Percentiles rank a stretch among this genome's conserved stretches.
phyloP scores from a whole-genome alignment of 2,329 filamentous ascomycete species.

The Cladosporium sp. region DNA sequence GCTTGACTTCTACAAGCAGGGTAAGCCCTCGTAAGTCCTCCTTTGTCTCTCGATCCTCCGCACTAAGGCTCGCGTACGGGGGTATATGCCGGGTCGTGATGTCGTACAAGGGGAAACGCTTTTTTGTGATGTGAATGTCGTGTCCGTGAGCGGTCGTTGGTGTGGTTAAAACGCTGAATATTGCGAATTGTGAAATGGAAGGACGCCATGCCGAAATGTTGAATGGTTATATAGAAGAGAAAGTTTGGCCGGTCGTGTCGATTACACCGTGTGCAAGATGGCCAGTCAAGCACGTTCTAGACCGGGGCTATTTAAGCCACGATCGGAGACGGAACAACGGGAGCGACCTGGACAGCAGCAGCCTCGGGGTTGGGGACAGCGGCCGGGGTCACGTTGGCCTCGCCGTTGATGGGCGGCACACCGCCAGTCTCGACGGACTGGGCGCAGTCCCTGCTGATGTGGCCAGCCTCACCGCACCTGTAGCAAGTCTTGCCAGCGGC shows the following conservation, averaged over 20 bases:
- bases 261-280: constrained; percentile 15
- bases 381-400: constrained; percentile 28
- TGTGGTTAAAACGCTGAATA: constrained; percentile 6
- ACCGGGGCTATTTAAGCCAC: constrained; percentile 12
- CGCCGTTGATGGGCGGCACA: constrained; percentile 29
- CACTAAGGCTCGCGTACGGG: constrained; percentile 13
- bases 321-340: constrained; percentile 9
- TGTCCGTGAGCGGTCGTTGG: constrained; percentile 26
- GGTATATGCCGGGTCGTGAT: constrained; percentile 17
- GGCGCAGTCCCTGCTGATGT: constrained; percentile 94
- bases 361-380: constrained; percentile 24
- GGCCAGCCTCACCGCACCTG: constrained; percentile 89
- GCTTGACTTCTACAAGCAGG: constrained; percentile 13
- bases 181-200: constrained; percentile 11
- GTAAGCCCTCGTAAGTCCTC: constrained; percentile 9
- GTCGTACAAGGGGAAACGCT: constrained; percentile 15
- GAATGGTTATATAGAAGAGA: constrained; percentile 14
- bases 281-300: constrained; percentile 5
- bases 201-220: constrained; percentile 14
- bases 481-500: constrained; percentile 98
- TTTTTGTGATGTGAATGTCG: constrained; percentile 22
- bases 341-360: constrained; percentile 10
- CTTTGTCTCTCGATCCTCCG: constrained; percentile 13
- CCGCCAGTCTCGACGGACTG: constrained; percentile 55
- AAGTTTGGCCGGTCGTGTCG: constrained; percentile 18